phyloP scores from a whole-genome alignment of 495 filamentous ascomycete species.

The Lasiosphaeria hispida region DNA sequence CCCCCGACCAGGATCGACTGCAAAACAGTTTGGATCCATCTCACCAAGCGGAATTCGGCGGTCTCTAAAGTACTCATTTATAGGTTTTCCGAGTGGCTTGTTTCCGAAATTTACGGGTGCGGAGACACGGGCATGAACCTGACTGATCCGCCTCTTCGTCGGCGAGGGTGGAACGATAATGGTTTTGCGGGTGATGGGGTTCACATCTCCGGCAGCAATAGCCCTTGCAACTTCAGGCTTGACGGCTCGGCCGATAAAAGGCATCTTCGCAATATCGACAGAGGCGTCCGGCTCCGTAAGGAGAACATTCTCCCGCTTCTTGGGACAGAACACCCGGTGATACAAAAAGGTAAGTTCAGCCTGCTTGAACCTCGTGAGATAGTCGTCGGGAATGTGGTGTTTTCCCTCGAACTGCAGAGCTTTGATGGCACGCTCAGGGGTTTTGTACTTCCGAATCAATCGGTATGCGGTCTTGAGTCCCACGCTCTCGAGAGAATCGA shows the following conservation, averaged over 20 bases:
- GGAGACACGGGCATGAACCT: slow-evolving; percentile 21
- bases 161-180: slow-evolving; percentile 47
- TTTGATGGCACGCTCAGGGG: slow-evolving; percentile 74
- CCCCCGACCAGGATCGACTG: slow-evolving; percentile 30
- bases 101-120: slow-evolving; percentile 27
- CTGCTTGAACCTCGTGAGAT: slow-evolving; percentile 71
- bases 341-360: slow-evolving; percentile 92
- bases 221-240: slow-evolving; percentile 66
- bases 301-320: slow-evolving; percentile 64
- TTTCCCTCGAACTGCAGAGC: slow-evolving; percentile 86
- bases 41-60: slow-evolving; percentile 77
- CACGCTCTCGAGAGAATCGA: slow-evolving; percentile 76
- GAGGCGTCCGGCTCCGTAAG: slow-evolving; percentile 61
- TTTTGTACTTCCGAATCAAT: slow-evolving; percentile 84
- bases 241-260: slow-evolving; percentile 74
- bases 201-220: slow-evolving; percentile 79
- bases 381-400: slow-evolving; percentile 72
- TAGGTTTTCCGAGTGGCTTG: slow-evolving; percentile 61
- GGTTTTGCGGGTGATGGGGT: slow-evolving; percentile 81
- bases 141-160: slow-evolving; percentile 42
- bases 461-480: slow-evolving; percentile 92
- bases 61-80: slow-evolving; percentile 73
- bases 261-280: slow-evolving; percentile 61
- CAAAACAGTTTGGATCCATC: slow-evolving; percentile 81
- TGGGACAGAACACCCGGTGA: slow-evolving; percentile 89